These are phyloP conservation scores for Platanthera guangdongensis DNA, from an alignment of 106 monocot genomes.

Conservation along the genomic window DNA sequence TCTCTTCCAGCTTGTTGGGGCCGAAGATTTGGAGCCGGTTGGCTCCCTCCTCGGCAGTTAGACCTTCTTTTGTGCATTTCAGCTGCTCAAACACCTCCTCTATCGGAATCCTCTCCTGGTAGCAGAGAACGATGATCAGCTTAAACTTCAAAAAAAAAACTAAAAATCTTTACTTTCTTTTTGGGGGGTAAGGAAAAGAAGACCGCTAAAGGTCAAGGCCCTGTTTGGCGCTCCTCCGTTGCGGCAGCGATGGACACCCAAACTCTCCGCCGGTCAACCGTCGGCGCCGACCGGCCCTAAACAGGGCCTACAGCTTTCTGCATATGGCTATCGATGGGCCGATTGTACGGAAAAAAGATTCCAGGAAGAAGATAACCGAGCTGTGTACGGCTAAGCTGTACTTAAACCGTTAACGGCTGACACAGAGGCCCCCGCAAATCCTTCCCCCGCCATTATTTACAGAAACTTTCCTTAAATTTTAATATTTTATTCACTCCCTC, in stretches of 20 bases:
- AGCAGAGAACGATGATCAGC: neutral
- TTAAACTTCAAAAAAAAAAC: neutral
- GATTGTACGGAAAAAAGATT: too few relatives aligned
- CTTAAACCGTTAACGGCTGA: neutral
- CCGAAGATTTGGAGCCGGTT: slow-evolving; percentile 56
- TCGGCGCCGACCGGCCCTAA: neutral
- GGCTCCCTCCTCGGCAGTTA: slow-evolving; percentile 46
- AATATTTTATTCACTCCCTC: neutral
- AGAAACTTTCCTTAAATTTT: neutral
- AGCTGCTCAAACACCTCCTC: slow-evolving; percentile 74
- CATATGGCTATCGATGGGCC: neutral
- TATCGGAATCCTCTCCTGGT: slow-evolving; percentile 57
- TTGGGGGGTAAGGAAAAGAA: neutral
- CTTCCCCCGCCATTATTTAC: neutral
- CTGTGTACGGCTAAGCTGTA: neutral
- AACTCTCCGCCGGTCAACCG: neutral
- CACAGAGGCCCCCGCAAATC: neutral
- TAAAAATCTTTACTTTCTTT: too few relatives aligned
- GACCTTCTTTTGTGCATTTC: slow-evolving; percentile 61
- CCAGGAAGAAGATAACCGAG: too few relatives aligned
- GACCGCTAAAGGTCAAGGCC: neutral
- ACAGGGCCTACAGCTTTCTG: neutral
- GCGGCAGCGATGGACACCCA: neutral
- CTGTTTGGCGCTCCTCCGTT: neutral
- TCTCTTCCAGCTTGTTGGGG: slow-evolving; percentile 84